Percentiles rank a stretch among this genome's conserved stretches.
These are phyloP conservation scores for Tetrahymena elliotti DNA, from an alignment of 73 alveolate species.

Conservation along the genomic window DNA sequence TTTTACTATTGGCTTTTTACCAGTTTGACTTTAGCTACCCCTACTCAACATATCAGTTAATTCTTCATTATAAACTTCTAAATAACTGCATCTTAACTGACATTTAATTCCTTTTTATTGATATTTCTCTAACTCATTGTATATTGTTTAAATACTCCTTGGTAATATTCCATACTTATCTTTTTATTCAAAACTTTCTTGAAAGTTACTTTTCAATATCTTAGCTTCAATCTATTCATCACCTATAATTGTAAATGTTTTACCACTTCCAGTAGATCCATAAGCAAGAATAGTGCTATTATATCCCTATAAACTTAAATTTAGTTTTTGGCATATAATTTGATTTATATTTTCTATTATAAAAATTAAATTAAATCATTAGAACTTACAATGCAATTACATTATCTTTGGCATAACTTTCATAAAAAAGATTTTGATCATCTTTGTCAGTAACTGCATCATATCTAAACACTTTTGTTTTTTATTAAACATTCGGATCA, in stretches of 20 bases:
- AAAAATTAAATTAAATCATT: too few species aligned
- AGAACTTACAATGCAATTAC: neutral
- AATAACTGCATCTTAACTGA: slow-evolving; percentile 55
- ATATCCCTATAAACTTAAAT: slow-evolving; percentile 49
- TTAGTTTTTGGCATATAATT: neutral
- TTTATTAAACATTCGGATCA: neutral
- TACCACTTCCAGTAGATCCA: slow-evolving; percentile 97
- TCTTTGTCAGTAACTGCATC: neutral
- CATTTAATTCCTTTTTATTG: slow-evolving; percentile 48
- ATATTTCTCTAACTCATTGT: slow-evolving; percentile 66
- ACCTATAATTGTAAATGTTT: slow-evolving; percentile 96
- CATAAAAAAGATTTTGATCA: neutral
- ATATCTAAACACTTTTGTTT: neutral
- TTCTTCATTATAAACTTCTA: slow-evolving; percentile 83
- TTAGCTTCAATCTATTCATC: slow-evolving; percentile 17
- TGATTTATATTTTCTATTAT: neutral
- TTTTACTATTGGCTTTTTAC: neutral
- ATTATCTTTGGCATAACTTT: neutral
- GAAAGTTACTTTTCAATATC: neutral
- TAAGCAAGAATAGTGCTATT: slow-evolving; percentile 92
- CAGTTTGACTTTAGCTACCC: slow-evolving; percentile 37
- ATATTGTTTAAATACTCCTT: slow-evolving; percentile 74
- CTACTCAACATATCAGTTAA: slow-evolving; percentile 67
- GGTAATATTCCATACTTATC: slow-evolving; percentile 65
- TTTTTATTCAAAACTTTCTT: slow-evolving; percentile 24